Conservation (phyloP, 371 early-diverging fungal genomes). For the Mortierella sp. region DNA sequence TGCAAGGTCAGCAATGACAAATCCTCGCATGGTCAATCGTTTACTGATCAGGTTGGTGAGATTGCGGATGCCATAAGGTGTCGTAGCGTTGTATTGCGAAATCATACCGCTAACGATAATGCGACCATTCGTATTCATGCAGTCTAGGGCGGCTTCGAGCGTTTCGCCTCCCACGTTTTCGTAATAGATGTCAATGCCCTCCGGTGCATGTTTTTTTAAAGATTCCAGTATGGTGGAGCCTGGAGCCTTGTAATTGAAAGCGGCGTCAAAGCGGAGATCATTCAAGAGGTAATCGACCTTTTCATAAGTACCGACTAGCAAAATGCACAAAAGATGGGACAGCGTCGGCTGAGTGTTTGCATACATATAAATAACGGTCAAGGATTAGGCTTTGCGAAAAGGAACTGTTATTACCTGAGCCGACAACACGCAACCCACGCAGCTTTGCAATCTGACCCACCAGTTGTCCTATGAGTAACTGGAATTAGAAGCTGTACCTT, state of each 20-base stretch:
- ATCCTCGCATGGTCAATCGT: constrained; percentile 65
- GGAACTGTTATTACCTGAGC: constrained; percentile 38
- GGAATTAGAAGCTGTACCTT: too few species aligned
- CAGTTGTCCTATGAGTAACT: constrained; percentile 48
- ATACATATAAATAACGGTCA: background rate
- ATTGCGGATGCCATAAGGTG: constrained; percentile 61
- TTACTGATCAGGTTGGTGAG: constrained; percentile 57
- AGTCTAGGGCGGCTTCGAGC: constrained; percentile 67
- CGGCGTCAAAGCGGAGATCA: constrained; percentile 70
- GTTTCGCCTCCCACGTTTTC: constrained; percentile 77
- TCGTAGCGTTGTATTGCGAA: constrained; percentile 67
- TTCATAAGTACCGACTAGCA: constrained; percentile 68
- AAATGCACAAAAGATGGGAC: background rate
- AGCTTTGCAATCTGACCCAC: constrained; percentile 72
- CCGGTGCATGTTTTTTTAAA: constrained; percentile 57
- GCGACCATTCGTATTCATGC: constrained; percentile 61
- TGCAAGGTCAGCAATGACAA: constrained; percentile 58
- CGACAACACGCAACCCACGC: constrained; percentile 66
- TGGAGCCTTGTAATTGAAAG: constrained; percentile 78
- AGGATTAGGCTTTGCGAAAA: background rate
- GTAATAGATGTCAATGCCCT: constrained; percentile 76
- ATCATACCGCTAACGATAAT: constrained; percentile 68
- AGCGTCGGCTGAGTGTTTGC: too few species aligned
- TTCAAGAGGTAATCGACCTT: constrained; percentile 69
- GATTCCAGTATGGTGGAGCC: constrained; percentile 48